A percentile compares a stretch with the other conserved stretches of the same genome.
Conservation (phyloP, 2,329 filamentous ascomycete genomes). For the Ustilaginoidea virens region DNA sequence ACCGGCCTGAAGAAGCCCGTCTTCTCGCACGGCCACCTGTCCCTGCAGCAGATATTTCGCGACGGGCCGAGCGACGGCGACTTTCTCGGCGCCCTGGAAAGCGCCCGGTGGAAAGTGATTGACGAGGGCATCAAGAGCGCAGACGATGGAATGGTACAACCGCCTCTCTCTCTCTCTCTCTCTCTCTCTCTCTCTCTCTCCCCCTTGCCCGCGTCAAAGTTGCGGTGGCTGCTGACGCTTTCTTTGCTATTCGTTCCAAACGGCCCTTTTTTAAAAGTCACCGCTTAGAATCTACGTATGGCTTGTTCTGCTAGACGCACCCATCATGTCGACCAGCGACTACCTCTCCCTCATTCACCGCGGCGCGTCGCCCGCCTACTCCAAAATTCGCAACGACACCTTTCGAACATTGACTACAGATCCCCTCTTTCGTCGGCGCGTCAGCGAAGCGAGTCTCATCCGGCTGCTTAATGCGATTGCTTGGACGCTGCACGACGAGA, state of each 20-base stretch:
- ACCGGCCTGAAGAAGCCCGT: slow-evolving; percentile 26
- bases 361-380: slow-evolving; percentile 84
- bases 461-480: slow-evolving; percentile 88
- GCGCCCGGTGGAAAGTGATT: slow-evolving; percentile 56
- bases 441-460: slow-evolving; percentile 90
- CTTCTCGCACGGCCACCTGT: slow-evolving; percentile 38
- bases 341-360: slow-evolving; percentile 87
- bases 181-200: not conserved
- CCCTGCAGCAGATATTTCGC: slow-evolving; percentile 61
- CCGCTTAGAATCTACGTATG: slow-evolving; percentile 88
- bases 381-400: slow-evolving; percentile 96
- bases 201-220: not conserved
- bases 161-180: too few relatives aligned
- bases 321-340: slow-evolving; percentile 68
- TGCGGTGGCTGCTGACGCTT: too few relatives aligned
- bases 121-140: slow-evolving; percentile 65
- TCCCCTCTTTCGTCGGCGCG: slow-evolving; percentile 86
- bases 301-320: slow-evolving; percentile 82
- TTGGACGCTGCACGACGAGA: slow-evolving; percentile 78
- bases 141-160: slow-evolving; percentile 61
- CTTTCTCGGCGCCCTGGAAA: slow-evolving; percentile 49
- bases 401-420: slow-evolving; percentile 94
- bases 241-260: too few relatives aligned
- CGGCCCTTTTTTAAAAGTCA: too few relatives aligned
- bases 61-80: slow-evolving; percentile 67